Evolutionary conservation across 2,329 filamentous ascomycete species (phyloP), one percentile per base, ranked within the genome.

Genomic region (Sporothrix brasiliensis): DNA sequence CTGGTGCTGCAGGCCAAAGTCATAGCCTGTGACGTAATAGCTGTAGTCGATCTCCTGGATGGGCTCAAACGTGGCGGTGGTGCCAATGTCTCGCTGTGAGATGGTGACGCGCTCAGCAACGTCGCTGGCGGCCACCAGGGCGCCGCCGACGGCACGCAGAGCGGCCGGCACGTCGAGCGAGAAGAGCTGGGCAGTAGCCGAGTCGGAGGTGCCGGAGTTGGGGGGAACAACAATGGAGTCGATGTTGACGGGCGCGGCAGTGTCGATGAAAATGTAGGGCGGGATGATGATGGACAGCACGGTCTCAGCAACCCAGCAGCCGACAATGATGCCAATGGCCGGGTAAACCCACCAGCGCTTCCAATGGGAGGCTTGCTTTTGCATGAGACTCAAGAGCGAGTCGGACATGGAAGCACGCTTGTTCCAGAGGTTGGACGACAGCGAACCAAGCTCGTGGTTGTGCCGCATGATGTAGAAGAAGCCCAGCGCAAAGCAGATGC

Each of bases 141-240:
- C 90, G 60, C 88, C 98, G 66, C 91, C 94, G 72, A 91, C 92
- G 11, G 89, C 89, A 34, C 90, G 95, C 72, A 97, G 97, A 79
- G 94, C 94, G 6, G 93, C 96, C 75, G 72, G 71, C 49, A 72
- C 73, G 39, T 72, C 71, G 53, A 71, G 71, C n/a, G 71, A 69
- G 63, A 72, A 72, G 44, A 72, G 69, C 61, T 70, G 69, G 7
- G 71, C 71, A 3, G 69, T 67, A n/a, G 34, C 69, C 39, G 71
- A 69, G 69, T 60, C 60, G 44, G 66, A 54, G 3, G 65, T 70
- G 63, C 69, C 71, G 19, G 60, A 63, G 69, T 69, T 71, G 34
- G 71, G 71, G 34, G 71, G 71, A n/a, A 72, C 71, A 13, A 72
- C 47, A 24, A 72, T 71, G 61, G 71, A 60, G 30, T 71, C 19